Evolutionary conservation across 495 filamentous ascomycete species (phyloP).

Genomic region (Penicillium paxilli): DNA sequence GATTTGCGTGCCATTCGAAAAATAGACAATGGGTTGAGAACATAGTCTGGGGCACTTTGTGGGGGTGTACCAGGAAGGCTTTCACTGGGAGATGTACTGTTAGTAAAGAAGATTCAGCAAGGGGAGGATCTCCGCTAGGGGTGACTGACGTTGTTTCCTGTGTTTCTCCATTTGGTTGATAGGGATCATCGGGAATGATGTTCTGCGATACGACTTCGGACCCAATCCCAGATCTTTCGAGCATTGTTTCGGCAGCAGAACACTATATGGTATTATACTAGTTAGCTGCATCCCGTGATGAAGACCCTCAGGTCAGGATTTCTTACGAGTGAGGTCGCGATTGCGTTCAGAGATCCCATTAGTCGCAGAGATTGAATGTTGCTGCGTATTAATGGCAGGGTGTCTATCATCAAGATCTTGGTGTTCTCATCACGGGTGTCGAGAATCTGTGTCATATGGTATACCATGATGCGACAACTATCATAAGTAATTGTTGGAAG

Average conservation of each 20-base stretch:
- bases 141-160: slow-evolving; percentile 15
- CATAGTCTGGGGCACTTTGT: slow-evolving; percentile 34
- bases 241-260: slow-evolving; percentile 30
- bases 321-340: slow-evolving; percentile 22
- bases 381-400: slow-evolving; percentile 24
- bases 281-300: too few relatives aligned
- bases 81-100: slow-evolving; percentile 6
- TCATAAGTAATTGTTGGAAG: slow-evolving; percentile 36
- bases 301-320: too few relatives aligned
- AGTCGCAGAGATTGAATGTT: slow-evolving; percentile 26
- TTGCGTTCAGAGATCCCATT: slow-evolving; percentile 27
- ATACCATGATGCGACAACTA: slow-evolving; percentile 35
- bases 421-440: slow-evolving; percentile 23
- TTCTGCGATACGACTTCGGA: slow-evolving; percentile 25
- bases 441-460: slow-evolving; percentile 33
- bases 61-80: slow-evolving; percentile 21
- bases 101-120: not conserved
- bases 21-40: slow-evolving; percentile 32
- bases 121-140: not conserved
- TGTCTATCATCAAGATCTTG: slow-evolving; percentile 18
- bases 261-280: slow-evolving; percentile 6
- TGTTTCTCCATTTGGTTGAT: slow-evolving; percentile 18
- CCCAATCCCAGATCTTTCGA: slow-evolving; percentile 28
- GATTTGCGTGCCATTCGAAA: slow-evolving; percentile 34
- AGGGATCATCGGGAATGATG: slow-evolving; percentile 33